Conservation (phyloP, 306 rosid genomes). For the Malus sylvestris region DNA sequence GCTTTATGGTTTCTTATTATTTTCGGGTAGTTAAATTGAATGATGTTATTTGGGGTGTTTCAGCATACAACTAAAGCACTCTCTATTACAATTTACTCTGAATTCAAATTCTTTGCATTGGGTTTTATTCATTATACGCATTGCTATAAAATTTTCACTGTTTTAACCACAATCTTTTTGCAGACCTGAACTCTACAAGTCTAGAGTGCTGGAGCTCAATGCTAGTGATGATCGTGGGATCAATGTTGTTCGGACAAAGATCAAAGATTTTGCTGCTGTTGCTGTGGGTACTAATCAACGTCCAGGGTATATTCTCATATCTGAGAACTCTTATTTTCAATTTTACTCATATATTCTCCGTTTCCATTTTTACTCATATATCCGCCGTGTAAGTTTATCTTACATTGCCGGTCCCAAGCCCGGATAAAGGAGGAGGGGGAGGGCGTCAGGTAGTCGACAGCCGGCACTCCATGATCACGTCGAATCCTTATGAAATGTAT, state of each 20-base stretch:
- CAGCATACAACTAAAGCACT: neutral
- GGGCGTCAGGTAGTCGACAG: no score
- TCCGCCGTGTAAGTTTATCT: no score
- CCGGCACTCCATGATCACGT: no score
- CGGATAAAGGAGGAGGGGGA: no score
- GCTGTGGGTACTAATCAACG: slow-evolving; percentile 57
- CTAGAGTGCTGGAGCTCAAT: slow-evolving; percentile 90
- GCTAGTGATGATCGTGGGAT: slow-evolving; percentile 98
- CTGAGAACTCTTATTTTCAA: neutral
- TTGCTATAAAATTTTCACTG: neutral
- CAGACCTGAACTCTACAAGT: slow-evolving; percentile 84
- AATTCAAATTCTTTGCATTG: neutral
- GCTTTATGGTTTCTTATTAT: neutral
- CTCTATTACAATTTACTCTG: neutral
- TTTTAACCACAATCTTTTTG: neutral
- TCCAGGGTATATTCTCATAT: slow-evolving; percentile 40
- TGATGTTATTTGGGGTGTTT: neutral
- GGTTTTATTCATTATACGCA: no score
- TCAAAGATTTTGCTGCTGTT: slow-evolving; percentile 79
- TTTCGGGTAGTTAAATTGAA: neutral
- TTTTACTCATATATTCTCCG: neutral
- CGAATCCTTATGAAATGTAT: no score
- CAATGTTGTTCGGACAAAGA: slow-evolving; percentile 88
- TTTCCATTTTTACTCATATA: no score
- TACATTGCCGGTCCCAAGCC: no score